Evolutionary conservation across 352 stramenopile species (phyloP).

Genomic region (Globisporangium middletonii): DNA sequence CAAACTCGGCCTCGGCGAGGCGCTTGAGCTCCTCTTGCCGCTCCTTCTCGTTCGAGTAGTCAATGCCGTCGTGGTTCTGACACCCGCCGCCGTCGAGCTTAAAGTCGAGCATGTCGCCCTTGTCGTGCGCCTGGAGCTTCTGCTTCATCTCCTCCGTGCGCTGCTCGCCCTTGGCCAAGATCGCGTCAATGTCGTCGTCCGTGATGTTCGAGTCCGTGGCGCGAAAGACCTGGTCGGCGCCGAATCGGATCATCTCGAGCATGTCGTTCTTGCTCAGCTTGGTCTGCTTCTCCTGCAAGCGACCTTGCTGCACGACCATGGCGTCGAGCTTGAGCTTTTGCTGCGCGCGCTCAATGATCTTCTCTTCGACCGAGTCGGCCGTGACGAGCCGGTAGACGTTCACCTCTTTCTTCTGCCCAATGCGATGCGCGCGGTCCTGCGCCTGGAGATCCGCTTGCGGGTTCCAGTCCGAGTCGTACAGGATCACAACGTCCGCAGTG

Average conservation of each 20-base stretch:
- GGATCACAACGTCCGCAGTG: constrained; percentile 98
- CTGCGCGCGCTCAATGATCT: constrained; percentile 97
- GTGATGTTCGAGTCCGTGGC: constrained; percentile 95
- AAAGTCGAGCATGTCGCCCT: constrained; percentile 85
- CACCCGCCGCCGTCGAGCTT: constrained; percentile 91
- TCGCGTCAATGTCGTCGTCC: constrained; percentile 98
- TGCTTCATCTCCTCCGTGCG: constrained; percentile 86
- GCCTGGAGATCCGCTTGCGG: constrained; percentile 95
- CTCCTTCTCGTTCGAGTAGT: constrained; percentile 93
- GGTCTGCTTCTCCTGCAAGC: constrained; percentile 83
- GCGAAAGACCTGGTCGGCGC: constrained; percentile 97
- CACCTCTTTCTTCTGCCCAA: constrained; percentile 98
- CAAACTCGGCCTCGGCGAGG: constrained; percentile 78
- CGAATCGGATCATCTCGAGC: constrained; percentile 96
- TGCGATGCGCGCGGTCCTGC: constrained; percentile 95
- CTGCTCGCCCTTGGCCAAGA: constrained; percentile 90
- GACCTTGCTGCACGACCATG: constrained; percentile 84
- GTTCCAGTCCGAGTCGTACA: constrained; percentile 99
- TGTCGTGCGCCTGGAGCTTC: constrained; percentile 82
- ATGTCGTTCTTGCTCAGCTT: constrained; percentile 96
- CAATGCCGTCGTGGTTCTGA: constrained; percentile 95
- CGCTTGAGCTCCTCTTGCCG: constrained; percentile 82
- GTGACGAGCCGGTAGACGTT: constrained; percentile 95
- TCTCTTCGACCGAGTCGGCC: constrained; percentile 97
- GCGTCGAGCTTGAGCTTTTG: constrained; percentile 94